Evolutionary conservation across 1,139 yeast species (phyloP), one percentile per base, ranked within the genome.

Genomic region (Debaryomycetaceae sp.): DNA sequence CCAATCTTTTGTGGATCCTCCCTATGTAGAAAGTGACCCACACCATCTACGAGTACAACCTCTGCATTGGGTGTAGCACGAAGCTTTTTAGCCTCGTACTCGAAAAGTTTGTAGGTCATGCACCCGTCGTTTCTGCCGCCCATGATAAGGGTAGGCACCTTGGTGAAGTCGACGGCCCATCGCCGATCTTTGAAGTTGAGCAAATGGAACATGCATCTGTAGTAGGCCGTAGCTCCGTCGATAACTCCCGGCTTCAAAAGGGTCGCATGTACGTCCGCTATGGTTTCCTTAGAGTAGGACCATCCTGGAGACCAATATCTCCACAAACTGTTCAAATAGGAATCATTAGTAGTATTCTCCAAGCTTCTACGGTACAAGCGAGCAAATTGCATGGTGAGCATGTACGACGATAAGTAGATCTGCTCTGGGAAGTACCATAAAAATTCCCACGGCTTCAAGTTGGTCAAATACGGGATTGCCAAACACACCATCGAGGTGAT

Each of bases 11-110:
- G 53, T 0, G 78, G 76, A 33, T 64, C 63, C 47, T 73, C 78
- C 40, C 76, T 55, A 36, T 73, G 78, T 49, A 72, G 56, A 50
- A 72, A 73, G 50, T 73, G 78, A 2, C 78, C 78, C 35, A 62
- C 58, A 5, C 59, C 56, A 4, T 60, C 56, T 27, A 73, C 39
- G 4, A 66, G 45, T 45, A 65, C 60, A n/a, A 70, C 68, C 39
- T 59, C 56, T 6, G 61, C 68, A 24, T 63, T 59, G 9, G 56
- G 48, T 5, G 40, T 45, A 13, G 49, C 41, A 7, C 52, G 54
- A 44, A 66, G 62, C 37, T 61, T 54, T n/a, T 38, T 46, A 42
- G 51, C 47, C 45, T 66, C 71, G 38, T 63, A 48, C 24, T 62
- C 63, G 44, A 57, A 68, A 17, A 72, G 43, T 31, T 55, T 52